Evolutionary conservation across 2,329 filamentous ascomycete genomes (phyloP).

Genomic region (Beauveria sp.): DNA sequence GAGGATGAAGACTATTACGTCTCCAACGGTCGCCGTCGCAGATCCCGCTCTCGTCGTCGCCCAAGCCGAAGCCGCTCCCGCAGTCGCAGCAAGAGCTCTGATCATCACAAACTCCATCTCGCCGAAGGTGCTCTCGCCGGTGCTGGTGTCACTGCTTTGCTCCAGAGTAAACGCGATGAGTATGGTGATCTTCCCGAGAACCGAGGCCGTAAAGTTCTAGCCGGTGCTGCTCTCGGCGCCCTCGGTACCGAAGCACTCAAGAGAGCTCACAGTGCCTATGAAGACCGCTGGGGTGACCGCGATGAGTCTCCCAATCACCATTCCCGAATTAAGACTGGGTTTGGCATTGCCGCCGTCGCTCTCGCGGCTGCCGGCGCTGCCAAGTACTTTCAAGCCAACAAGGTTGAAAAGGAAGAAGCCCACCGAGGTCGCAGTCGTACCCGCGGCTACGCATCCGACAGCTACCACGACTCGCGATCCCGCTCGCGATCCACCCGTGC

Average conservation of each 20-base stretch:
- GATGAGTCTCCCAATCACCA: slow-evolving; percentile 32
- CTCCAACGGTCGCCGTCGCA: slow-evolving; percentile 35
- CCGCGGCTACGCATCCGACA: slow-evolving; percentile 33
- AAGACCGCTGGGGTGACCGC: slow-evolving; percentile 39
- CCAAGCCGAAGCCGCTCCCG: slow-evolving; percentile 38
- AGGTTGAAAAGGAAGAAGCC: slow-evolving; percentile 51
- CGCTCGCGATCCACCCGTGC: slow-evolving; percentile 33
- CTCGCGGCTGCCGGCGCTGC: slow-evolving; percentile 57
- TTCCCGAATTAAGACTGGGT: slow-evolving; percentile 49
- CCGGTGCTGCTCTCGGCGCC: slow-evolving; percentile 55
- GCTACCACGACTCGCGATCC: slow-evolving; percentile 33
- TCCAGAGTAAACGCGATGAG: slow-evolving; percentile 45
- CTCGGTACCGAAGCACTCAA: slow-evolving; percentile 54
- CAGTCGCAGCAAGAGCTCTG: slow-evolving; percentile 41
- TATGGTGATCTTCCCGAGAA: slow-evolving; percentile 42
- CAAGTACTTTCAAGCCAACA: slow-evolving; percentile 55
- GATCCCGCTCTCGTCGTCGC: slow-evolving; percentile 30
- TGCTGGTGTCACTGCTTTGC: slow-evolving; percentile 52
- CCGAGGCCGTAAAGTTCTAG: slow-evolving; percentile 50
- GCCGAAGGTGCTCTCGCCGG: slow-evolving; percentile 59
- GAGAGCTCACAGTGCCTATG: slow-evolving; percentile 54
- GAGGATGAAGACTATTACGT: slow-evolving; percentile 44
- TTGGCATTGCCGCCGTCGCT: slow-evolving; percentile 56
- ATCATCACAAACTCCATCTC: slow-evolving; percentile 48
- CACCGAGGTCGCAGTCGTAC: slow-evolving; percentile 47